Base-by-base conservation (phyloP, 202 grass and related monocot genomes). In the Saccharum hybrid region DNA sequence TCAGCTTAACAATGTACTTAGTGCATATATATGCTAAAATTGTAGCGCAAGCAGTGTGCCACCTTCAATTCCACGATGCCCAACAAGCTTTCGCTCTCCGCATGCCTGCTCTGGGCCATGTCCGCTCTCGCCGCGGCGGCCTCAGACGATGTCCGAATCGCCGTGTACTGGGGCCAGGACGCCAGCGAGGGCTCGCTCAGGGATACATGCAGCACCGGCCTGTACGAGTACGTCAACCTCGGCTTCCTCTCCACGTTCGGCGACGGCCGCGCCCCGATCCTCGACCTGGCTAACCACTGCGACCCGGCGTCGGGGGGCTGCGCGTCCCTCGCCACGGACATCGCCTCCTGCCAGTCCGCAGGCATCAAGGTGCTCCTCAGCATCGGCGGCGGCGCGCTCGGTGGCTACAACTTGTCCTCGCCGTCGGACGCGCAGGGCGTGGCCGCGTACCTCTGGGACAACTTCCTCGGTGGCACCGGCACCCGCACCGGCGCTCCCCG, bases 221-320 rank as follows among this genome's bases (percentile, higher is more conserved):
- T 87, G 46, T 94, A 91, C 60, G 26, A 76, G 0, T 93, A 79
- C 69, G 72, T 91, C 59, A 82, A 76, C 62, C 6, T 97, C 64
- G 88, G 82, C n/a, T 91, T 97, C 87, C 91, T 97, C 11, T 75
- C 78, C 38, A 66, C 42, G 51, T 97, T 91, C 79, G 91, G 94
- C 76, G 60, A 14, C 64, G 82, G 85, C 40, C 82, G 75, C 8
- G 59, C 69, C 18, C 87, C 87, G 1, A 45, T 66, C 69, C 86
- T 91, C 45, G 41, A 91, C 49, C 73, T 93, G 11, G 82, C 86
- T 4, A 64, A 51, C 16, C 89, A 94, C 85, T 97, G 87, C 40
- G 54, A 97, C 46, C 72, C 72, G 0, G 0, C 74, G 0, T 75
- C 82, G 34, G 74, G 82, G 0, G 19, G 37, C 16, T 97, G 94